Percentiles rank a stretch among this genome's conserved stretches.
Evolutionary conservation across 2,329 filamentous ascomycete genomes (phyloP).

Genomic region (Trichoderma sp.): DNA sequence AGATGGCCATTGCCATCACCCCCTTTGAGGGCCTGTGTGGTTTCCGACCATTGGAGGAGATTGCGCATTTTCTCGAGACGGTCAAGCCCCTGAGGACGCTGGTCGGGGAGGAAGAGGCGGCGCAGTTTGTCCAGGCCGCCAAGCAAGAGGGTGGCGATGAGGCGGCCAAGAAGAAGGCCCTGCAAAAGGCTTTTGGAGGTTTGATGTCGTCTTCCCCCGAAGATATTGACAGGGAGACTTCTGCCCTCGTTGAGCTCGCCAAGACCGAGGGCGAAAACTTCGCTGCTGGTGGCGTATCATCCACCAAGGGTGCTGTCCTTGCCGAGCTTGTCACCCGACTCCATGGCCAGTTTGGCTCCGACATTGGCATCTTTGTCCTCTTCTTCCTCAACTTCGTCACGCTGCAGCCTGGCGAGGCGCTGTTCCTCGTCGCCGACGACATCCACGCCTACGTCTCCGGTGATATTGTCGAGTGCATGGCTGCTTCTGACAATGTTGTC

Average conservation of each 20-base stretch:
- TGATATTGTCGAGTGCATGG: constrained; percentile 99
- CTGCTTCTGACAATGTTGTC: constrained; percentile 96
- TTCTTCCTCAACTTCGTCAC: constrained; percentile 98
- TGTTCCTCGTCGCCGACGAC: constrained; percentile 95
- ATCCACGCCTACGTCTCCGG: constrained; percentile 94
- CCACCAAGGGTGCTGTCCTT: constrained; percentile 69
- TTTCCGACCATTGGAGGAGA: constrained; percentile 85
- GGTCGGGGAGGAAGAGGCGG: constrained; percentile 65
- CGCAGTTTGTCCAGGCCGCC: constrained; percentile 56
- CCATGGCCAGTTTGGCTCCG: constrained; percentile 80
- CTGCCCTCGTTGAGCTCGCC: constrained; percentile 71
- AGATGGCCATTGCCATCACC: constrained; percentile 98
- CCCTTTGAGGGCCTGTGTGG: constrained; percentile 95
- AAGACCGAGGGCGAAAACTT: constrained; percentile 70
- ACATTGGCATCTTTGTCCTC: constrained; percentile 91
- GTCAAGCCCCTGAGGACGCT: constrained; percentile 62
- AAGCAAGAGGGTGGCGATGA: constrained; percentile 46
- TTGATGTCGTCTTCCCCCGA: constrained; percentile 78
- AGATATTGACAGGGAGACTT: constrained; percentile 56
- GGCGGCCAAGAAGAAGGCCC: constrained; percentile 72
- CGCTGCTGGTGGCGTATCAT: constrained; percentile 69
- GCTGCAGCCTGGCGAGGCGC: constrained; percentile 83
- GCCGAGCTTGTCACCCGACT: constrained; percentile 76
- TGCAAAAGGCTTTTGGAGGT: constrained; percentile 74
- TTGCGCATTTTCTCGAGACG: constrained; percentile 75